Conservation (phyloP, 495 filamentous ascomycete species). For the Amphirosellinia nigrospora region DNA sequence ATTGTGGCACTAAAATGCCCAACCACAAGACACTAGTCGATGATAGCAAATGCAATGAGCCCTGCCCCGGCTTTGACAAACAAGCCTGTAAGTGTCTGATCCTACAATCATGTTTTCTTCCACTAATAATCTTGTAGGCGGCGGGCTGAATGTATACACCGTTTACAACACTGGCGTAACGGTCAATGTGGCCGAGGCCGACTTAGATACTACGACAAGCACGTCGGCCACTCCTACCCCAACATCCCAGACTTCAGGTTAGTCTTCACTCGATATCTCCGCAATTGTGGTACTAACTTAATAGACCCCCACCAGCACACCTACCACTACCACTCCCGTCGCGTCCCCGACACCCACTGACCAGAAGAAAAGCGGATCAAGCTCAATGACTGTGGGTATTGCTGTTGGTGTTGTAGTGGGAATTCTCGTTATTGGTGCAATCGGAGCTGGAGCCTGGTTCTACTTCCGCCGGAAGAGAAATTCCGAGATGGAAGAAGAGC, state of each 20-base stretch:
- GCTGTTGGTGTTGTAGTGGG: slow-evolving; percentile 89
- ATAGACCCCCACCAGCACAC: not conserved
- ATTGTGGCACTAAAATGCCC: slow-evolving; percentile 66
- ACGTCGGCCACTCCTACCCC: slow-evolving; percentile 28
- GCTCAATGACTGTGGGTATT: slow-evolving; percentile 66
- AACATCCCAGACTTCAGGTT: slow-evolving; percentile 24
- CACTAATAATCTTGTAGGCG: slow-evolving; percentile 56
- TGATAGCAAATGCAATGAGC: slow-evolving; percentile 58
- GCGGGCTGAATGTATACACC: slow-evolving; percentile 51
- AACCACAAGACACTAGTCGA: slow-evolving; percentile 51
- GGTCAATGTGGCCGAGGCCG: slow-evolving; percentile 37
- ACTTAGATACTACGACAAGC: slow-evolving; percentile 32
- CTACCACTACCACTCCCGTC: not conserved
- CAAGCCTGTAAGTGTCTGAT: slow-evolving; percentile 62
- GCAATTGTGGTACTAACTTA: slow-evolving; percentile 1
- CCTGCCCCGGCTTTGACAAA: slow-evolving; percentile 60
- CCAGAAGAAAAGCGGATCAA: not conserved
- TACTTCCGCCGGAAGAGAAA: slow-evolving; percentile 77
- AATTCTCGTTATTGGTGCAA: slow-evolving; percentile 69
- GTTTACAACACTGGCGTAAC: slow-evolving; percentile 60
- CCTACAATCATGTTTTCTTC: not conserved
- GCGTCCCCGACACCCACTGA: not conserved
- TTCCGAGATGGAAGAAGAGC: slow-evolving; percentile 77
- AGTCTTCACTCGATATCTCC: not conserved
- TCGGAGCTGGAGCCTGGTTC: slow-evolving; percentile 73